These are phyloP conservation scores for Syzygium aromaticum DNA, from an alignment of 345 rosid genomes.

Conservation along the genomic window DNA sequence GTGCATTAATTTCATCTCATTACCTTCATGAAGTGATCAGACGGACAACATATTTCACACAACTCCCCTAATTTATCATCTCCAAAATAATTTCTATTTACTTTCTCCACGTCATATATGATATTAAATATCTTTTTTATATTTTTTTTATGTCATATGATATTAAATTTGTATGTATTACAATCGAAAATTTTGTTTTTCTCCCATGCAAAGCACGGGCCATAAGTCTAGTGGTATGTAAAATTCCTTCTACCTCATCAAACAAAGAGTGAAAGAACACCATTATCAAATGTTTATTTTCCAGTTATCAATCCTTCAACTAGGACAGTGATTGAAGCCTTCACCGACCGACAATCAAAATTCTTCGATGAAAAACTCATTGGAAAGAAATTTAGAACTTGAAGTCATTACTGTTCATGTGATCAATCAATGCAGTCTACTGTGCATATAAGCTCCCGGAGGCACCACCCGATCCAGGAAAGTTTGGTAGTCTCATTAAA, in stretches of 20 bases:
- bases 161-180: too few species aligned
- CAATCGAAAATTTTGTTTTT: neutral
- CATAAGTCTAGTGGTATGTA: neutral
- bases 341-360: neutral
- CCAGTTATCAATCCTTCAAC: neutral
- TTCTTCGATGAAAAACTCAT: neutral
- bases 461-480: neutral
- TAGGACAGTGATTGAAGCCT: neutral
- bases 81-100: too few species aligned
- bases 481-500: neutral
- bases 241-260: neutral
- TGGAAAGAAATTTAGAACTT: neutral
- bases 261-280: neutral
- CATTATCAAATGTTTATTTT: neutral
- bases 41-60: fast-evolving
- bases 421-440: neutral
- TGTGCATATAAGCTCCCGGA: neutral
- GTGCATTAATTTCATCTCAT: neutral
- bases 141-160: neutral
- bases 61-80: neutral
- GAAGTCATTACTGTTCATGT: neutral
- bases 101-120: too few species aligned
- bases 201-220: fast-evolving
- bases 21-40: neutral
- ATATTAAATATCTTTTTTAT: too few species aligned